Percentiles rank a stretch among this genome's conserved stretches.
These are phyloP conservation scores for Phalaenopsis hybrid DNA, from an alignment of 116 monocot genomes.

Conservation along the genomic window DNA sequence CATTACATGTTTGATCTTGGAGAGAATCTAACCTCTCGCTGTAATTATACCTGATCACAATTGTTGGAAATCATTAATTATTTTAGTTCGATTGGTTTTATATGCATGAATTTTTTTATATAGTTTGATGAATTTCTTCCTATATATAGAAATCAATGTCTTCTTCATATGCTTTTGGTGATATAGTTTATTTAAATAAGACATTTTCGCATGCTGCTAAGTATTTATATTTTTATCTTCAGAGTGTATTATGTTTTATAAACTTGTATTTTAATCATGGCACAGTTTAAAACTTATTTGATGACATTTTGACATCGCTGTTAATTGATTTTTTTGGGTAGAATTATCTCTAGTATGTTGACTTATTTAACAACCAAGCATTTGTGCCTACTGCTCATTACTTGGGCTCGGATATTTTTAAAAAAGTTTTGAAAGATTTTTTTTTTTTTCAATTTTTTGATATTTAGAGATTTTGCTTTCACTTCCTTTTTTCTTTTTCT, in stretches of 20 bases:
- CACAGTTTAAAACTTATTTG: no score
- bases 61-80: constrained; percentile 9
- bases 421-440: not conserved
- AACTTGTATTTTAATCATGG: no score
- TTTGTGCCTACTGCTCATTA: not conserved
- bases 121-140: not conserved
- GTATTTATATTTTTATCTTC: not conserved
- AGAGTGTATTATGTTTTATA: not conserved
- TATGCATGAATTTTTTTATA: not conserved
- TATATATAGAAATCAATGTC: not conserved
- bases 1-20: constrained; percentile 93
- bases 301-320: not conserved
- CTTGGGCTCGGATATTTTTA: not conserved
- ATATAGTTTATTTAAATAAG: not conserved
- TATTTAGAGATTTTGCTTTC: not conserved
- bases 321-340: not conserved
- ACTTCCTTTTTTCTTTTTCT: not conserved
- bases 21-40: constrained; percentile 96
- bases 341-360: not conserved
- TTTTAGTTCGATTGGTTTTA: not conserved
- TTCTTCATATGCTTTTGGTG: not conserved
- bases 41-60: constrained; percentile 66
- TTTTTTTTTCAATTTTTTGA: not conserved
- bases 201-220: not conserved
- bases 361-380: not conserved